Evolutionary conservation across 768 basidiomycete species (phyloP).

Genomic region (Kwoniella sp.): DNA sequence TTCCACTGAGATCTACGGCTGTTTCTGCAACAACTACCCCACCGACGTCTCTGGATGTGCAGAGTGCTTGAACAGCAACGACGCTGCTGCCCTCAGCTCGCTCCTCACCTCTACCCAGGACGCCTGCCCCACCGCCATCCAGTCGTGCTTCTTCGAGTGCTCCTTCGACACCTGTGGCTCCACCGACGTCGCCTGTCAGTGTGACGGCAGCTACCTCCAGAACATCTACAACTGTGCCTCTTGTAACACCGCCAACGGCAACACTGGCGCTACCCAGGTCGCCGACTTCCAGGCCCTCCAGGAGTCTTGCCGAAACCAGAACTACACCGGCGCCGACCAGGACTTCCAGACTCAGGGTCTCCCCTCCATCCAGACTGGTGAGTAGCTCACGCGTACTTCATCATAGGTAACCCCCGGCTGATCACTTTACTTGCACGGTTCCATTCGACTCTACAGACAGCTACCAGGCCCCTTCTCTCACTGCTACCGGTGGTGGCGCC

Average conservation of each 20-base stretch:
- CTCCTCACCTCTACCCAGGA: slow-evolving; percentile 39
- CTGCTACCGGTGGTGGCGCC: slow-evolving; percentile 47
- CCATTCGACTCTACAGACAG: slow-evolving; percentile 14
- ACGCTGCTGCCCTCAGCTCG: slow-evolving; percentile 36
- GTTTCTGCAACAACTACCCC: slow-evolving; percentile 53
- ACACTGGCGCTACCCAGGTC: slow-evolving; percentile 51
- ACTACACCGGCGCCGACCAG: slow-evolving; percentile 48
- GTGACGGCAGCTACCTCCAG: slow-evolving; percentile 46
- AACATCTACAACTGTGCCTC: slow-evolving; percentile 55
- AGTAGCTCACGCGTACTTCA: slow-evolving; percentile 9
- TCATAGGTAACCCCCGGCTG: not conserved
- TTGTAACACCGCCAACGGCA: slow-evolving; percentile 55
- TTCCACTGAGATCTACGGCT: slow-evolving; percentile 46
- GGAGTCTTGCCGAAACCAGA: slow-evolving; percentile 50
- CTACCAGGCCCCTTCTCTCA: slow-evolving; percentile 49
- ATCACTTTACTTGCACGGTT: not conserved
- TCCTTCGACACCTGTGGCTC: slow-evolving; percentile 46
- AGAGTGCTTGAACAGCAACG: slow-evolving; percentile 47
- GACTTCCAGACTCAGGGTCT: slow-evolving; percentile 37
- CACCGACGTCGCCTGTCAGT: slow-evolving; percentile 54
- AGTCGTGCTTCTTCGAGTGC: slow-evolving; percentile 52
- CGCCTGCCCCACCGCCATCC: slow-evolving; percentile 31
- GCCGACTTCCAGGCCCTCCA: slow-evolving; percentile 50
- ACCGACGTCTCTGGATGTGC: slow-evolving; percentile 49
- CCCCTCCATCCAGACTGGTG: slow-evolving; percentile 38